These are phyloP conservation scores for Talaromyces islandicus DNA, from an alignment of 2,329 filamentous ascomycete genomes.

Conservation along the genomic window DNA sequence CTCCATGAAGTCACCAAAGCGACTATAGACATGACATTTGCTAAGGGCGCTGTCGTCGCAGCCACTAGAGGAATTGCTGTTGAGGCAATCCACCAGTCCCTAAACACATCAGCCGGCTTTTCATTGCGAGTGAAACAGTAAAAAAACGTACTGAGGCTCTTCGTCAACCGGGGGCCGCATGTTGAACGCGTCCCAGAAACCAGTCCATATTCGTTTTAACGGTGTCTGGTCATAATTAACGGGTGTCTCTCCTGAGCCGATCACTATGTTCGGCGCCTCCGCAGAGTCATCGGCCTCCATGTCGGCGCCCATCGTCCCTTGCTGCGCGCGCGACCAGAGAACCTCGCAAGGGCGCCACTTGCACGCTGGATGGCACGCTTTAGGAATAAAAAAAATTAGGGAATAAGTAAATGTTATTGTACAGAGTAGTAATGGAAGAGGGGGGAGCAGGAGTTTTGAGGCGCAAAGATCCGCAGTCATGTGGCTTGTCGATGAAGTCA, in stretches of 20 bases:
- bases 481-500: neutral
- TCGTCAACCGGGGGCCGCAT: neutral
- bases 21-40: conserved; percentile 81
- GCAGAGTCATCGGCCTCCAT: neutral
- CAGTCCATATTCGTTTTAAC: neutral
- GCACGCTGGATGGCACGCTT: neutral
- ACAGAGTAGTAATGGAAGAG: neutral
- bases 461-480: neutral
- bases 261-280: neutral
- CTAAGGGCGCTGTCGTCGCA: conserved; percentile 77
- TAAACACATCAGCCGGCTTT: conserved; percentile 1
- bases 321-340: neutral
- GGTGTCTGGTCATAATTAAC: neutral
- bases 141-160: neutral
- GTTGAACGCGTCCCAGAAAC: neutral
- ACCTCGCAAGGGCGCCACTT: neutral
- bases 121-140: neutral
- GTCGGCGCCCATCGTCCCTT: neutral
- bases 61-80: conserved; percentile 67
- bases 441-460: neutral
- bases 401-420: neutral
- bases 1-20: conserved; percentile 79
- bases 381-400: neutral
- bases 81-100: conserved; percentile 46
- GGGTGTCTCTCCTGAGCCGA: neutral